Evolutionary conservation across 2,329 filamentous ascomycete species (phyloP).

Genomic region (Metarhizium brunneum): DNA sequence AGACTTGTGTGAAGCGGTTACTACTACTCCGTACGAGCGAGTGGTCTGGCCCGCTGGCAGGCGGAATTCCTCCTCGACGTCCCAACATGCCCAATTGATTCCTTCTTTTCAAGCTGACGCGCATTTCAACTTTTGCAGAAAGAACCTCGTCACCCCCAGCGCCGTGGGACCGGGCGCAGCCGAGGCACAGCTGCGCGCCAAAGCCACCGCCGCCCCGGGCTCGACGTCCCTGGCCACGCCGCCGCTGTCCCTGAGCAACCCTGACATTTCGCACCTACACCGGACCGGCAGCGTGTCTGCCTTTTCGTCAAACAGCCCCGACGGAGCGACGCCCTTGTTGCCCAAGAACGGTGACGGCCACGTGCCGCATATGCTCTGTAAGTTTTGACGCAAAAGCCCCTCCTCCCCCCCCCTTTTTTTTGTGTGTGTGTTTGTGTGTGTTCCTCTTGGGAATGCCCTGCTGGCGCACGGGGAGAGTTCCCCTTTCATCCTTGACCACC

Average conservation of each 20-base stretch:
- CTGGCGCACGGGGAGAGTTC: neutral
- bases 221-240: slow-evolving; percentile 1
- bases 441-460: neutral
- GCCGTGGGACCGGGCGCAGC: slow-evolving; percentile 25
- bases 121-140: slow-evolving; percentile 22
- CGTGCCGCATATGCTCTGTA: slow-evolving; percentile 39
- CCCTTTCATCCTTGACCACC: neutral
- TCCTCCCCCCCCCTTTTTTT: neutral
- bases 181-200: slow-evolving; percentile 26
- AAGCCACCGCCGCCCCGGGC: slow-evolving; percentile 3
- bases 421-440: neutral
- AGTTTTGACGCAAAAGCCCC: slow-evolving; percentile 16
- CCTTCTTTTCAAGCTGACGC: slow-evolving; percentile 2
- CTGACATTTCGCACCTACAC: slow-evolving; percentile 23
- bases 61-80: too few relatives aligned
- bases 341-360: slow-evolving; percentile 26
- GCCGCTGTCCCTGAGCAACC: slow-evolving; percentile 9
- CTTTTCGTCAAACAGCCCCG: slow-evolving; percentile 15
- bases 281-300: slow-evolving; percentile 27
- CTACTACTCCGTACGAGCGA: too few relatives aligned
- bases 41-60: neutral
- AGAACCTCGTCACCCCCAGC: slow-evolving; percentile 32
- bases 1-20: too few relatives aligned
- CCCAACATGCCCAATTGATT: neutral
- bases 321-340: neutral